A percentile compares a stretch with the other conserved stretches of the same genome.
Conservation (phyloP, 2,329 filamentous ascomycete species). For the Tolypocladium tundrense region DNA sequence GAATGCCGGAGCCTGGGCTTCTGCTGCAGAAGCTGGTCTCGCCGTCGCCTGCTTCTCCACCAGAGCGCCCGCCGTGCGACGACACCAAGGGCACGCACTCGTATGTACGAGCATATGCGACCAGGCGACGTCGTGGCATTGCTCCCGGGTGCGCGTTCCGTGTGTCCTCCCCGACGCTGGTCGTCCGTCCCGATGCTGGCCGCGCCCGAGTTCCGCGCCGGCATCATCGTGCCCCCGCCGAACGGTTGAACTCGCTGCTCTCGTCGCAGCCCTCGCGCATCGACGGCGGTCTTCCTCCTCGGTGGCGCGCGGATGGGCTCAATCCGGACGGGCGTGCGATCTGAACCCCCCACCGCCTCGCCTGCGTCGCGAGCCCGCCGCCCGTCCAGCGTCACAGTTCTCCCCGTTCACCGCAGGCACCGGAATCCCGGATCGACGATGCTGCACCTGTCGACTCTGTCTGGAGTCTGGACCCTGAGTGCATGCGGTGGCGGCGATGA, state of each 20-base stretch:
- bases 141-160: background rate
- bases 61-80: background rate
- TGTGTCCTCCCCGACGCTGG: background rate
- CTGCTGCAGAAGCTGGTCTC: background rate
- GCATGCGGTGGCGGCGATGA: background rate
- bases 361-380: background rate
- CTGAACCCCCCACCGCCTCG: background rate
- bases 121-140: background rate
- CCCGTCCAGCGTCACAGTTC: background rate
- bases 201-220: background rate
- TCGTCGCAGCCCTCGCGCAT: background rate
- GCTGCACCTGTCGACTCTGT: background rate
- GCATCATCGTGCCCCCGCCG: background rate
- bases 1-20: background rate
- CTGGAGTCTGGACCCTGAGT: background rate
- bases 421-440: background rate
- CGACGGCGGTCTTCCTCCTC: background rate
- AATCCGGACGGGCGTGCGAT: background rate
- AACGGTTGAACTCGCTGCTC: background rate
- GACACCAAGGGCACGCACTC: background rate
- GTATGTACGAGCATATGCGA: background rate
- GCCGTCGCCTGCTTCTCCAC: background rate
- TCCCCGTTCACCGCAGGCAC: background rate
- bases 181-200: background rate
- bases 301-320: background rate